Percentiles rank a stretch among this genome's conserved stretches.
Conservation (phyloP, 352 stramenopile species). For the Pythium dissimile region DNA sequence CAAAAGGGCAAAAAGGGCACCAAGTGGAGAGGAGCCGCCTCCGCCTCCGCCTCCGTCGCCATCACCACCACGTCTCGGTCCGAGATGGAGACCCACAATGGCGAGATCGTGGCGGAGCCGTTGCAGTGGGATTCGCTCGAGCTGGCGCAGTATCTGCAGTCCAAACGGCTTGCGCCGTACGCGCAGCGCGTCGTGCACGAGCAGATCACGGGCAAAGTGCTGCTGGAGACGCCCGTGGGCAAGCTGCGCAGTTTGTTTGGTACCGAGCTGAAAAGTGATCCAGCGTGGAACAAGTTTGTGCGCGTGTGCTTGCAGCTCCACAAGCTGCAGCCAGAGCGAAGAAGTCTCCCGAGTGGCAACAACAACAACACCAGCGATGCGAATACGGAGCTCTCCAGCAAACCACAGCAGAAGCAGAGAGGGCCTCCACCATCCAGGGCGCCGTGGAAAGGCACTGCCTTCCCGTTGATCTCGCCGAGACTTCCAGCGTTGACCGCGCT, state of each 20-base stretch:
- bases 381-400: background rate
- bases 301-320: slow-evolving; percentile 35
- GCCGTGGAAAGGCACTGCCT: slow-evolving; percentile 13
- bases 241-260: slow-evolving; percentile 47
- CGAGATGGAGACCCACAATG: slow-evolving; percentile 11
- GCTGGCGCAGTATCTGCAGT: slow-evolving; percentile 53
- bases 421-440: background rate
- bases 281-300: slow-evolving; percentile 51
- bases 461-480: slow-evolving; percentile 30
- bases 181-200: slow-evolving; percentile 50
- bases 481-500: slow-evolving; percentile 6
- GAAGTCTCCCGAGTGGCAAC: background rate
- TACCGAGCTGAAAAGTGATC: slow-evolving; percentile 28
- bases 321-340: slow-evolving; percentile 34
- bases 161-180: slow-evolving; percentile 39
- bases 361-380: background rate
- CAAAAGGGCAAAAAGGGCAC: slow-evolving; percentile 47
- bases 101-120: slow-evolving; percentile 23
- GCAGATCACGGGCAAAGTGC: slow-evolving; percentile 57
- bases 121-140: slow-evolving; percentile 57
- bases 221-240: slow-evolving; percentile 41
- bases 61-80: background rate
- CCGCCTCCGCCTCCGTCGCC: background rate
- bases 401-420: background rate
- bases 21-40: slow-evolving; percentile 58